Conservation (phyloP, 345 rosid genomes). For the Xanthoceras sorbifolium region DNA sequence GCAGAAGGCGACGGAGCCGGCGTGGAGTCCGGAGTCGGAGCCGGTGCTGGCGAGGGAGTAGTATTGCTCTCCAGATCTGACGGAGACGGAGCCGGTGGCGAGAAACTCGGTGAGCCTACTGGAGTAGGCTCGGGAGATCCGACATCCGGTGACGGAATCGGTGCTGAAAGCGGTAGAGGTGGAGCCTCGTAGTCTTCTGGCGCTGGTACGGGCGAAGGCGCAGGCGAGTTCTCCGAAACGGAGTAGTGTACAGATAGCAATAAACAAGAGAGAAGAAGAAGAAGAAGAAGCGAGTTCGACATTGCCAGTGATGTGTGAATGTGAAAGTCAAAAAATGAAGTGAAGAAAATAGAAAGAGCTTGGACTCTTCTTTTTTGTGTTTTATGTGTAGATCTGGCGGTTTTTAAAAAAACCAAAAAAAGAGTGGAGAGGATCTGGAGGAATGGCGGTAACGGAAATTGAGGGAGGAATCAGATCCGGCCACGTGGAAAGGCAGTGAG, state of each 20-base stretch:
- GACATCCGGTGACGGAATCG: constrained; percentile 4
- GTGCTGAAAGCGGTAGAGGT: not conserved
- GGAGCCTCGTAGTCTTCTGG: not conserved
- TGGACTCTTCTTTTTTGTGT: not conserved
- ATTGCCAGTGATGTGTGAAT: not conserved
- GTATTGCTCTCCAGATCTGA: constrained; percentile 34
- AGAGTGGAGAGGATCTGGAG: not conserved
- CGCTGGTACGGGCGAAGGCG: constrained; percentile 1
- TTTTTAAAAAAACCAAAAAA: not conserved
- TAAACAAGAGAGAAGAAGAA: not conserved
- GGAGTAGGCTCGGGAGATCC: constrained; percentile 31
- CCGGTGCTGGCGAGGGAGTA: constrained; percentile 14
- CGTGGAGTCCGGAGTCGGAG: constrained; percentile 27
- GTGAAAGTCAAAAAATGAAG: not conserved
- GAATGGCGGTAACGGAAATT: not conserved
- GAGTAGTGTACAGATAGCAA: not conserved
- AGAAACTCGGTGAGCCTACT: constrained; percentile 15
- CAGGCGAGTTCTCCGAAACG: not conserved
- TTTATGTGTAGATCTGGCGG: constrained; percentile 24
- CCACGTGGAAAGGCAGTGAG: not conserved
- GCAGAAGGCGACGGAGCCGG: constrained; percentile 40
- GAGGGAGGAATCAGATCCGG: not conserved
- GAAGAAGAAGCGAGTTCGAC: not conserved
- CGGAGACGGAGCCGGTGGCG: constrained; percentile 31
- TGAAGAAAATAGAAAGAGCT: not conserved